Evolutionary conservation across 441 rosid genomes (phyloP), one percentile per base, ranked within the genome.

Genomic region (Erodium trifolium): DNA sequence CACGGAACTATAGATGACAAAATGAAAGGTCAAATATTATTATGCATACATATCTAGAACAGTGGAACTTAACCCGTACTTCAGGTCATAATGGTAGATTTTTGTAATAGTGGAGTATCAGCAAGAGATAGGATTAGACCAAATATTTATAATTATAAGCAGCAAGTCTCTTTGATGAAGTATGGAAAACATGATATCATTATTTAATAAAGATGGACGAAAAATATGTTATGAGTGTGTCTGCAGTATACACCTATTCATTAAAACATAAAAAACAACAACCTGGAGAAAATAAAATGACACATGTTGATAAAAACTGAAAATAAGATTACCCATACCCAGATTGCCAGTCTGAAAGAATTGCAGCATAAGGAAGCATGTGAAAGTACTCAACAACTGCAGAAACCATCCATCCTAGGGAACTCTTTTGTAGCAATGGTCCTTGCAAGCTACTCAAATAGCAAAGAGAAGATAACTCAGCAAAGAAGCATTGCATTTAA

Each of bases 361-460:
- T 74, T 60, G 57, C 73, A 35, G 86, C 83, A 77, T 75, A 93
- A 60, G 95, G 95, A 75, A 91, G 95, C 82, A 93, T 67, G 78
- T 83, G 92, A 70, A 85, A 88, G 77, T 91, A 84, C 67, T 89
- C 92, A 14, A 88, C 88, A 65, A 64, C 85, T 16, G 84, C 39
- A 29, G 85, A 78, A 9, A 66, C 70, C 3, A 65, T 51, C 96
- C 99, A 91, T 16, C 55, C 69, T 29, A 67, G 63, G 37, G 78
- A 75, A 78, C n/a, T 73, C 75, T 68, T 80, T 66, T 51, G 69
- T 51, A 90, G 64, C 68, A 93, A 75, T 70, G 99, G 84, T 63
- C 96, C 96, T 70, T 80, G 87, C 88, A 91, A 81, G 76, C 98
- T 91, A 70, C 68, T 51, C 68, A 67, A 67, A 68, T 19, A 69